Evolutionary conservation across 495 filamentous ascomycete genomes (phyloP).

Genomic region (Lentithecium fluviatile): DNA sequence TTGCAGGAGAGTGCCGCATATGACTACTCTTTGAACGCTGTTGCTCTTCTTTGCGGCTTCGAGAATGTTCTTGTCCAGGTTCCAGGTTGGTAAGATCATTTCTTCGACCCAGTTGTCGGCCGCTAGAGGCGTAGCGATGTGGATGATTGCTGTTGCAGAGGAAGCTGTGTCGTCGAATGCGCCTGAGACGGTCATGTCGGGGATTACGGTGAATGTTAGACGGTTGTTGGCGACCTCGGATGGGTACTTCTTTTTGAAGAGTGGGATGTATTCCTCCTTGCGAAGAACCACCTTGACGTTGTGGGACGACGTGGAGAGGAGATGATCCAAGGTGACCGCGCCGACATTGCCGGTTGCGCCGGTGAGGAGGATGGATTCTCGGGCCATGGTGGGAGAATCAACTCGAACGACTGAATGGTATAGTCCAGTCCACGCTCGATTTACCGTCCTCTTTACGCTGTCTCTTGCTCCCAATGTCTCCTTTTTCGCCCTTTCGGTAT

Average conservation of each 20-base stretch:
- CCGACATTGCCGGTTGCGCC: slow-evolving; percentile 42
- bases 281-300: slow-evolving; percentile 20
- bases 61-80: slow-evolving; percentile 16
- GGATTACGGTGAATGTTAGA: slow-evolving; percentile 25
- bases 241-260: slow-evolving; percentile 6
- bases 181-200: slow-evolving; percentile 23
- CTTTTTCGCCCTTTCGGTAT: no score
- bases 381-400: not conserved
- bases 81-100: slow-evolving; percentile 16
- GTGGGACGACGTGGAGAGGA: slow-evolving; percentile 3
- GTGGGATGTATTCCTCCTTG: not conserved
- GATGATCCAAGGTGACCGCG: slow-evolving; percentile 31
- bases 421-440: no score
- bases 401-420: no score
- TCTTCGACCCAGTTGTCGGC: slow-evolving; percentile 1
- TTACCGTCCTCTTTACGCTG: no score
- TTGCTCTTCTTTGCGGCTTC: slow-evolving; percentile 7
- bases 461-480: no score
- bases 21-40: slow-evolving; percentile 15
- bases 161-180: slow-evolving; percentile 23
- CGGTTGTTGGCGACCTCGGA: slow-evolving; percentile 3
- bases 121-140: slow-evolving; percentile 25
- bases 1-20: slow-evolving; percentile 17
- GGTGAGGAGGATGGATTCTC: slow-evolving; percentile 31
- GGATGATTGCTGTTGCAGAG: slow-evolving; percentile 19